These are phyloP conservation scores for Trypanosoma scelopori DNA, from an alignment of 208 protist species.

Conservation along the genomic window DNA sequence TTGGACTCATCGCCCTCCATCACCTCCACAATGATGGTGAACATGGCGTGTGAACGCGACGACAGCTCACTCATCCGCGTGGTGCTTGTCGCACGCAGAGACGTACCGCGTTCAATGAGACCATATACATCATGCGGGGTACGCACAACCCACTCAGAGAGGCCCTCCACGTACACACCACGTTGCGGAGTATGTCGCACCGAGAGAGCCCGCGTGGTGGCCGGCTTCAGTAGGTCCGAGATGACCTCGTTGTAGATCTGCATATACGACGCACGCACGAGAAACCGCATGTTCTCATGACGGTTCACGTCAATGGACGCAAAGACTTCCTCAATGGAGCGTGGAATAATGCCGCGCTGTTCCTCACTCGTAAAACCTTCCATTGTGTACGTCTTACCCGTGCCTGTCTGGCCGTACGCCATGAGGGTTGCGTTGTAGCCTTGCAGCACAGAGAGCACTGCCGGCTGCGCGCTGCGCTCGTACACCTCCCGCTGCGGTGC, in stretches of 20 bases:
- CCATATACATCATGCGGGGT: conserved; percentile 90
- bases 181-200: conserved; percentile 75
- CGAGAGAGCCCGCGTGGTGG: conserved; percentile 28
- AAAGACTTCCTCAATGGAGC: conserved; percentile 67
- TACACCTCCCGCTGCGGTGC: conserved; percentile 74
- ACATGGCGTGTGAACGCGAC: conserved; percentile 96
- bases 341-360: conserved; percentile 79
- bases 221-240: conserved; percentile 68
- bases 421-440: conserved; percentile 88
- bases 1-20: conserved; percentile 46
- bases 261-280: conserved; percentile 78
- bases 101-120: conserved; percentile 80
- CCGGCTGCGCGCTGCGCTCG: conserved; percentile 61
- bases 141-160: conserved; percentile 90
- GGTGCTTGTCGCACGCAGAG: conserved; percentile 57
- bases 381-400: conserved; percentile 91
- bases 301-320: conserved; percentile 30
- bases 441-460: conserved; percentile 69
- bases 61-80: conserved; percentile 94
- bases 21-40: conserved; percentile 77
- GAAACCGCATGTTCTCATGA: conserved; percentile 32
- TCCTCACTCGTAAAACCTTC: conserved; percentile 81
- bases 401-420: conserved; percentile 90
- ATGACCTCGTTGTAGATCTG: conserved; percentile 93
- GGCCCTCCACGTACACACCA: conserved; percentile 91